Base-by-base conservation (phyloP, 176 grass and related monocot genomes). In the Alopecurus myosuroides region DNA sequence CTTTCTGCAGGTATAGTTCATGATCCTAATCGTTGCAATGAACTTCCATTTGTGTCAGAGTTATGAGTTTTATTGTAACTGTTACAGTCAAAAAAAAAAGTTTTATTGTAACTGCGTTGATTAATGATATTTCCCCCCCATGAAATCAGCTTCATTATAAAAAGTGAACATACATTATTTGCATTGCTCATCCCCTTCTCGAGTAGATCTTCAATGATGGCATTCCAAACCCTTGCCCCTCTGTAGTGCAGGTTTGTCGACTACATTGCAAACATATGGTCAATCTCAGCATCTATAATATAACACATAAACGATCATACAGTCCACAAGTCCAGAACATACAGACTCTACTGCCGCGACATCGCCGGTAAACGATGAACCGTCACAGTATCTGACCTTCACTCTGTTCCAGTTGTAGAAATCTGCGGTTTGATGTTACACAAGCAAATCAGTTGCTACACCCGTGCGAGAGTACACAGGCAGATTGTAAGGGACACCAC, bases 331-430 rank as follows among this genome's bases (percentile, higher is more conserved):
- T 48, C 22, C n/a, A 41, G 70, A 77, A 70, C 62, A 61, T 92
- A 81, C 86, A 29, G 74, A 15, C 31, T 87, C 91, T 14, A 97
- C 85, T 40, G 70, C 12, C 30, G 88, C 86, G 23, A 97, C 67
- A 36, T 97, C 94, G 37, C 94, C 94, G 41, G 91, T 94, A 83
- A 93, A 97, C 33, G 94, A 97, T 42, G 91, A 91, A 46, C 94
- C 94, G 36, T 97, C 94, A 60, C 94, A 97, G 19, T 97, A 97
- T 44, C 89, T 92, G 86, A 97, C 66, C 78, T 97, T 97, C 39
- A 94, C 85, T 70, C 85, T 94, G 55, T 97, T 97, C 91, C 94
- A 97, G 58, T 94, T 97, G 61, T 90, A 94, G 74, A 97, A 97
- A 86, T 94, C 94, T 97, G 87, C 5, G 22, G 17, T 9, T 4